phyloP scores from a whole-genome alignment of 306 rosid genomes.

The Boehmeria nivea region DNA sequence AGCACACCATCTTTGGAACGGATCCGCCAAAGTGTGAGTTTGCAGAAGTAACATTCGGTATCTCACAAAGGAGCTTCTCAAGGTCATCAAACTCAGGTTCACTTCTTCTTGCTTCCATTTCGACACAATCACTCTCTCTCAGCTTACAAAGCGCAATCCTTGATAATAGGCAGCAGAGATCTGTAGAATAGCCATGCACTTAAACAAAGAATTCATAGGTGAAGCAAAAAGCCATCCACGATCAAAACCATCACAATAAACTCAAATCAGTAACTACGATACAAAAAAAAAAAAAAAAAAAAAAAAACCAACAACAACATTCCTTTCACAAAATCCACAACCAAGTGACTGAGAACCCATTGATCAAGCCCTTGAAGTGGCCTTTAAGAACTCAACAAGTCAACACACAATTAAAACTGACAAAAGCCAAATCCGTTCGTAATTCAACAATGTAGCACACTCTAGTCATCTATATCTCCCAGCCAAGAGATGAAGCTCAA shows the following conservation, averaged over 20 bases:
- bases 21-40: slow-evolving; percentile 29
- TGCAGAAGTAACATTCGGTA: slow-evolving; percentile 39
- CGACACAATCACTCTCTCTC: not conserved
- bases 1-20: slow-evolving; percentile 12
- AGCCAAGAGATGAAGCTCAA: too few relatives aligned
- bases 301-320: not conserved
- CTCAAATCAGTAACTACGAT: not conserved
- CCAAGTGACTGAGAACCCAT: not conserved
- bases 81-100: slow-evolving; percentile 40
- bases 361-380: not conserved
- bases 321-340: not conserved
- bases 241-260: too few relatives aligned
- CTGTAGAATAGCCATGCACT: slow-evolving; percentile 13
- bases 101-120: slow-evolving; percentile 27
- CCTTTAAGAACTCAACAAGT: not conserved
- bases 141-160: slow-evolving; percentile 9
- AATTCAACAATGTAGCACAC: not conserved
- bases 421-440: not conserved
- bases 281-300: not conserved
- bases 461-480: too few relatives aligned
- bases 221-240: too few relatives aligned
- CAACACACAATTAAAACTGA: not conserved
- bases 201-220: not conserved
- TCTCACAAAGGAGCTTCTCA: slow-evolving; percentile 43
- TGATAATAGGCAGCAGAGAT: slow-evolving; percentile 2